Evolutionary conservation across 2,329 filamentous ascomycete species (phyloP), one percentile per base, ranked within the genome.

Genomic region (Talaromyces rugulosus): DNA sequence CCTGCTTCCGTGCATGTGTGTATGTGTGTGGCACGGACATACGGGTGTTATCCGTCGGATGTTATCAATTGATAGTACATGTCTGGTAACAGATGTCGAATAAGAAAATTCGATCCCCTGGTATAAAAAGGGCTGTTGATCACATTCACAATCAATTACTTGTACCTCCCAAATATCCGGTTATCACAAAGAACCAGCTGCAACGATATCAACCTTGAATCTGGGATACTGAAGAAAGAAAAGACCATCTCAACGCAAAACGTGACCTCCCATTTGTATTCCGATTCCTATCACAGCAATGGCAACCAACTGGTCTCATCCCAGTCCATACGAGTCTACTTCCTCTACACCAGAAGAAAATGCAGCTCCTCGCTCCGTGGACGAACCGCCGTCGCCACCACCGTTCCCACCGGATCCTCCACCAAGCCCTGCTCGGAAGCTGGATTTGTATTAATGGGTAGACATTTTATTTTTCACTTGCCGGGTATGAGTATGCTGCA

Each of bases 361-460:
- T 5, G 18, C 18, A 58, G 44, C 36, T 8, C 50, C 36, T 33
- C 62, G 57, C 33, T 67, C 63, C 23, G 56, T 66, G 31, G 52
- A 64, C 18, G 61, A 63, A 14, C 71, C 72, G 30, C 68, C 70
- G 36, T 72, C 72, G 34, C 71, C 72, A 7, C 65, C 70, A 16
- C 75, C 75, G 47, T 73, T 71, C 27, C 75, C 75, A 55, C 72
- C 74, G 18, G 76, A 77, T 62, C 75, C 75, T 27, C 75, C 75
- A 44, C 75, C 75, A 51, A 77, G 75, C 61, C 75, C 75, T 51
- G 75, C 70, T 5, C 51, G 50, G 27, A 53, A 44, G 14, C 7
- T 31, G 54, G 27, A 50, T 50, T 56, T n/a, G 52, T 58, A 34
- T 50, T 31, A 9, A 42, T 36, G 23, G 23, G 23, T 23, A 23